phyloP scores from a whole-genome alignment of 2,329 filamentous ascomycete genomes.

The Sporothrix brunneoviolacea region DNA sequence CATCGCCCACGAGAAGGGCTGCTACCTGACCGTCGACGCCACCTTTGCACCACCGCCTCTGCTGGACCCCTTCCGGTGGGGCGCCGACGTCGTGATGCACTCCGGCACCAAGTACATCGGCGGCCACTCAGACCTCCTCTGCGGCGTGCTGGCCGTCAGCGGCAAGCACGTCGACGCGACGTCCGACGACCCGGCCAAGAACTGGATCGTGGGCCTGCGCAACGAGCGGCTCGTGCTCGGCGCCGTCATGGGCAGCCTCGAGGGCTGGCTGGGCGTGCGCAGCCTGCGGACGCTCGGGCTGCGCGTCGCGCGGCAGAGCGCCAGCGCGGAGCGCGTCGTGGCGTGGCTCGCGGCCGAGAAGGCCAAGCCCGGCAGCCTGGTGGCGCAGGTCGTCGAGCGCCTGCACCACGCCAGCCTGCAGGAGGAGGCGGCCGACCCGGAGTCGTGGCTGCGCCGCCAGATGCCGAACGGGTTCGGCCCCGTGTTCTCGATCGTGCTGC shows the following conservation, averaged over 20 bases:
- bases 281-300: slow-evolving; percentile 82
- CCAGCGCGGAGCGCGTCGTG: slow-evolving; percentile 63
- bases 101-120: slow-evolving; percentile 94
- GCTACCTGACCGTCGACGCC: slow-evolving; percentile 74
- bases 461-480: slow-evolving; percentile 90
- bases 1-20: slow-evolving; percentile 65
- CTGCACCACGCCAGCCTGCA: slow-evolving; percentile 75
- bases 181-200: slow-evolving; percentile 31
- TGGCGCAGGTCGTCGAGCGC: slow-evolving; percentile 49
- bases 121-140: slow-evolving; percentile 89
- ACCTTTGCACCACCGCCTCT: slow-evolving; percentile 90
- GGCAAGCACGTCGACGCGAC: slow-evolving; percentile 25
- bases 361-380: slow-evolving; percentile 27
- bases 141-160: slow-evolving; percentile 68
- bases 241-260: slow-evolving; percentile 78
- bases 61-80: slow-evolving; percentile 74
- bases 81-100: slow-evolving; percentile 86
- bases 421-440: slow-evolving; percentile 48
- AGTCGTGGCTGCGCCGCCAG: slow-evolving; percentile 71
- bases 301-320: slow-evolving; percentile 69
- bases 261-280: slow-evolving; percentile 85
- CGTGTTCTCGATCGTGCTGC: slow-evolving; percentile 72
- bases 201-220: slow-evolving; percentile 55
- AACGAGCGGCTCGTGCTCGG: slow-evolving; percentile 72
- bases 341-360: slow-evolving; percentile 58